Evolutionary conservation across 495 filamentous ascomycete species (phyloP).

Genomic region (Astrothelium macrocarpum): DNA sequence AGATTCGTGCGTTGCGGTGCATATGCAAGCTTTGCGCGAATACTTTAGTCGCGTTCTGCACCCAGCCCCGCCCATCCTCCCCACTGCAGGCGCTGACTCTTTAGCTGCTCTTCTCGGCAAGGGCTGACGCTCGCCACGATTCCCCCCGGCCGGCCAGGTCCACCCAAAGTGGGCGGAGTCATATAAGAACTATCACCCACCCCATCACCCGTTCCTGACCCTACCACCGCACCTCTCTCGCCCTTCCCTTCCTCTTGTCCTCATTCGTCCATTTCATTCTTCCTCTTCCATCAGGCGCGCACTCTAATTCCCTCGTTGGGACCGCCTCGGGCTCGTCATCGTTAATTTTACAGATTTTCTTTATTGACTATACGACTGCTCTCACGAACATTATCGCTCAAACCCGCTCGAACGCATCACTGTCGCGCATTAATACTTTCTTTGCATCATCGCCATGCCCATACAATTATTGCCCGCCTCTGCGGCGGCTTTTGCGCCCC

Average conservation of each 20-base stretch:
- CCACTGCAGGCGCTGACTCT: constrained; percentile 9
- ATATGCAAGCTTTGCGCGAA: constrained; percentile 6
- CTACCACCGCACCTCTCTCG: constrained; percentile 21
- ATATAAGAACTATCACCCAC: constrained; percentile 17
- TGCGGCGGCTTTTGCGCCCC: constrained; percentile 90
- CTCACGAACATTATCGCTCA: constrained; percentile 19
- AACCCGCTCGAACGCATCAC: constrained; percentile 12
- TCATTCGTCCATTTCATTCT: constrained; percentile 35
- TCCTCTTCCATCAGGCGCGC: constrained; percentile 37
- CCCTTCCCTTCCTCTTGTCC: constrained; percentile 29
- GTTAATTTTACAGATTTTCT: constrained; percentile 15
- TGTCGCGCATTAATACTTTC: constrained; percentile 26
- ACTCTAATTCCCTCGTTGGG: constrained; percentile 51
- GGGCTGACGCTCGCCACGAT: constrained; percentile 11
- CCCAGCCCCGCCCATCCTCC: constrained; percentile 6
- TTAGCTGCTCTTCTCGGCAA: constrained; percentile 16
- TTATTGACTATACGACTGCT: constrained; percentile 16
- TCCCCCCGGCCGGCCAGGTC: constrained; percentile 20
- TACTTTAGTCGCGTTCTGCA: constrained; percentile 5
- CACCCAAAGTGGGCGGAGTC: constrained; percentile 16
- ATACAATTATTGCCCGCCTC: constrained; percentile 87
- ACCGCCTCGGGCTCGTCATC: constrained; percentile 30
- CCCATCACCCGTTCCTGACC: constrained; percentile 21
- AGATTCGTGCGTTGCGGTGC: not conserved
- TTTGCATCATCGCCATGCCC: constrained; percentile 61